phyloP scores from a whole-genome alignment of 2,329 filamentous ascomycete genomes.

The Apiospora arundinis region DNA sequence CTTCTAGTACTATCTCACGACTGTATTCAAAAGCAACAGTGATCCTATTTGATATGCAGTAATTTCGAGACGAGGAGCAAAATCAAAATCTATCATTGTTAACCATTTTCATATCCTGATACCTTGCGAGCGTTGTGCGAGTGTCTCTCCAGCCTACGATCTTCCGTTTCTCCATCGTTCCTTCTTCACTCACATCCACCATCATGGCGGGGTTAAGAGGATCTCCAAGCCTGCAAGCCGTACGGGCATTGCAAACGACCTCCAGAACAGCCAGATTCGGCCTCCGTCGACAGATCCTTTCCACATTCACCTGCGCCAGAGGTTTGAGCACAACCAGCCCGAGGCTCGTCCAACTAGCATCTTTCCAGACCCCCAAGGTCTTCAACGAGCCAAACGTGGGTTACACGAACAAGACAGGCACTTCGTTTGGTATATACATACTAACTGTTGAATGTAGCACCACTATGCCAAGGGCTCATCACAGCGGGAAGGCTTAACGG shows the following conservation, averaged over 20 bases:
- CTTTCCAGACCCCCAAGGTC: slow-evolving; percentile 87
- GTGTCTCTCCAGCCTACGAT: neutral
- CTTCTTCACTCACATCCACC: slow-evolving; percentile 2
- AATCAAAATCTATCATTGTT: neutral
- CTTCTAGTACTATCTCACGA: neutral
- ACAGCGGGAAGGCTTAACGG: slow-evolving; percentile 77
- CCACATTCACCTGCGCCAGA: slow-evolving; percentile 25
- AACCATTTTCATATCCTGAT: neutral
- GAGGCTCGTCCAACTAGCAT: slow-evolving; percentile 68
- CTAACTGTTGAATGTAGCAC: slow-evolving; percentile 62
- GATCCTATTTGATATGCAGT: slow-evolving; percentile 1
- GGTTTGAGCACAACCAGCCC: slow-evolving; percentile 38
- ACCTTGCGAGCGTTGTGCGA: neutral
- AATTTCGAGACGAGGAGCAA: neutral
- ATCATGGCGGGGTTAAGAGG: slow-evolving; percentile 20
- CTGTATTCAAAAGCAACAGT: neutral
- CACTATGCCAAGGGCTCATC: slow-evolving; percentile 85
- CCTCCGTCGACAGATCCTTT: slow-evolving; percentile 25
- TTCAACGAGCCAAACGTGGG: slow-evolving; percentile 95
- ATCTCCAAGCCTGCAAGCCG: neutral
- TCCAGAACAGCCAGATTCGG: slow-evolving; percentile 29
- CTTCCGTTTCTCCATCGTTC: neutral
- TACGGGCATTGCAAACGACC: neutral
- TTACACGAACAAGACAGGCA: slow-evolving; percentile 29
- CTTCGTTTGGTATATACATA: neutral